A percentile compares a stretch with the other conserved stretches of the same genome.
Conservation (phyloP, 225 moss, liverwort and hornwort species). For the Thuidium tamariscinum region DNA sequence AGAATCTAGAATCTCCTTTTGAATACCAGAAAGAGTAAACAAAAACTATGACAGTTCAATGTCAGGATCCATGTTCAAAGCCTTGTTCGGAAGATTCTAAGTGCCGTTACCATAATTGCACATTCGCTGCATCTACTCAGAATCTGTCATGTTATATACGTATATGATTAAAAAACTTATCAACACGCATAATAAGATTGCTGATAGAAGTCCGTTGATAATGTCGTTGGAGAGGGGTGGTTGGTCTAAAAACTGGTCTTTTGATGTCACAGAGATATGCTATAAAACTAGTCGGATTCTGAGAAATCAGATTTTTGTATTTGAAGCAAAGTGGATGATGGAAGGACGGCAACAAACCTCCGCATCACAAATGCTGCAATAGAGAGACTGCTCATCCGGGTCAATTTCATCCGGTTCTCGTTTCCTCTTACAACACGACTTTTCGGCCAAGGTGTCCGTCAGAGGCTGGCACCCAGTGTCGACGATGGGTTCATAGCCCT, state of each 20-base stretch:
- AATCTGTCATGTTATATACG: not conserved
- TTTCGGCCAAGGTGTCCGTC: conserved; percentile 13
- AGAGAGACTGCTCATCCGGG: conserved; percentile 59
- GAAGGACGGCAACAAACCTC: conserved; percentile 31
- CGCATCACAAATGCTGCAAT: conserved; percentile 83
- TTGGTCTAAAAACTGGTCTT: not conserved
- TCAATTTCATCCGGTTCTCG: conserved; percentile 45
- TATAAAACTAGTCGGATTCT: not conserved
- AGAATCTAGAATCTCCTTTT: not conserved
- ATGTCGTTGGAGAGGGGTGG: not conserved
- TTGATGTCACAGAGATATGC: not conserved
- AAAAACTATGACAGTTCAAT: not conserved
- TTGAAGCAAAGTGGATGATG: not conserved
- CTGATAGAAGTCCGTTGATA: not conserved
- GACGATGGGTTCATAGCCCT: conserved; percentile 34
- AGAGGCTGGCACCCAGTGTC: conserved; percentile 48
- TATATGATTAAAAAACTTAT: not conserved
- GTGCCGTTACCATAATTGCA: not conserved
- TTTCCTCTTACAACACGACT: conserved; percentile 38
- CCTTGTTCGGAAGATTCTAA: not conserved
- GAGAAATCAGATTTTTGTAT: too few relatives aligned
- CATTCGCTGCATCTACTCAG: not conserved
- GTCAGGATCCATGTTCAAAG: not conserved
- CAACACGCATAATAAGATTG: not conserved
- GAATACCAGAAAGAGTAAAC: not conserved